Conservation (phyloP, 2,329 filamentous ascomycete genomes). For the Hymenoscyphus scutula region DNA sequence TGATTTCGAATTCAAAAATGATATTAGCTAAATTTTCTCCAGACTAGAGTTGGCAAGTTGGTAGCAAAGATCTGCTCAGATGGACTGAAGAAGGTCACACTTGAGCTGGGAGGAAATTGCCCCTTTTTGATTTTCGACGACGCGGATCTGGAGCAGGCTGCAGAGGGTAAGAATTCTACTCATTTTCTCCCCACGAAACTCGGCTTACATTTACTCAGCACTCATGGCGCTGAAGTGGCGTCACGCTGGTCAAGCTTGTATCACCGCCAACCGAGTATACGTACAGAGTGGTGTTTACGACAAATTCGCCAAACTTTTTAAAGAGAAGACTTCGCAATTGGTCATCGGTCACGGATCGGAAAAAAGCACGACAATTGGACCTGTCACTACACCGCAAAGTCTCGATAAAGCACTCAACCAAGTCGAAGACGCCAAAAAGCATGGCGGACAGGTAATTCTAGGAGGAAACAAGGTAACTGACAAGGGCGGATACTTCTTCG, state of each 20-base stretch:
- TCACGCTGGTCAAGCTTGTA: constrained; percentile 63
- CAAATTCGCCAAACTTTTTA: constrained; percentile 54
- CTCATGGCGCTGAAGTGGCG: constrained; percentile 52
- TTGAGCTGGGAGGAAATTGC: constrained; percentile 64
- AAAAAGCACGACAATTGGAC: constrained; percentile 57
- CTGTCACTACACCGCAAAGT: constrained; percentile 54
- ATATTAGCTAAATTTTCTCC: not conserved
- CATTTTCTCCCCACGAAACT: not conserved
- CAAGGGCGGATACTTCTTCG: constrained; percentile 63
- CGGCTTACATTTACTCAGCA: constrained; percentile 17
- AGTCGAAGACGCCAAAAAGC: constrained; percentile 60
- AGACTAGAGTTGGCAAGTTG: constrained; percentile 59
- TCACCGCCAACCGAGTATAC: constrained; percentile 64
- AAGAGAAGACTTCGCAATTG: constrained; percentile 50
- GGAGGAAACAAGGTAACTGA: constrained; percentile 54
- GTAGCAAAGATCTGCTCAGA: constrained; percentile 58
- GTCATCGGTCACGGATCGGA: constrained; percentile 61
- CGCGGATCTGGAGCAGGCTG: constrained; percentile 57
- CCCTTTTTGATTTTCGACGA: constrained; percentile 65
- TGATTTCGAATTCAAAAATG: not conserved
- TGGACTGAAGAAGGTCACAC: constrained; percentile 61
- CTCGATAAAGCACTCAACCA: constrained; percentile 57
- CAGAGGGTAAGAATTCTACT: constrained; percentile 38
- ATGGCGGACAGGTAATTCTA: constrained; percentile 61
- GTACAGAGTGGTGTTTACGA: constrained; percentile 63